A percentile compares a stretch with the other conserved stretches of the same genome.
Conservation (phyloP, 2,329 filamentous ascomycete genomes). For the Fusarium oxysporum region DNA sequence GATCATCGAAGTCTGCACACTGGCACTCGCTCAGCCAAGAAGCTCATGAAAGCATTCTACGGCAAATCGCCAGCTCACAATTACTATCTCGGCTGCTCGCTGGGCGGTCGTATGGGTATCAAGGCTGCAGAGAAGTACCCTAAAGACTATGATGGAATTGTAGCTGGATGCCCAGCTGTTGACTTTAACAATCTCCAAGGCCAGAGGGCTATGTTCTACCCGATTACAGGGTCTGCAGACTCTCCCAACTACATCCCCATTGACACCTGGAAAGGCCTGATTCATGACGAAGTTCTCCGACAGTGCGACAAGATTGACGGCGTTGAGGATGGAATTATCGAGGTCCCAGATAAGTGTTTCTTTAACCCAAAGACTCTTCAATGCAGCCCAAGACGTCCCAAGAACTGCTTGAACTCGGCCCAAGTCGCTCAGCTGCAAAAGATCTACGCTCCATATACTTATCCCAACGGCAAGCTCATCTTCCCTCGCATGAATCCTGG, state of each 20-base stretch:
- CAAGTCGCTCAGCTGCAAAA: conserved; percentile 10
- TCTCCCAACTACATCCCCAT: conserved; percentile 6
- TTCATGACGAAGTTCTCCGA: conserved; percentile 57
- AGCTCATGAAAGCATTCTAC: conserved; percentile 56
- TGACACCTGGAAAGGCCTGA: conserved; percentile 33
- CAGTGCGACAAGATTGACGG: conserved; percentile 66
- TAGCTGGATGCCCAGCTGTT: conserved; percentile 60
- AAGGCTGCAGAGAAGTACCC: conserved; percentile 65
- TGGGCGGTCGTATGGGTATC: conserved; percentile 69
- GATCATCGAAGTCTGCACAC: neutral
- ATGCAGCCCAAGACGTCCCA: conserved; percentile 42
- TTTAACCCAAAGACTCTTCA: conserved; percentile 56
- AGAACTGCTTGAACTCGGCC: neutral
- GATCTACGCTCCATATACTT: conserved; percentile 23
- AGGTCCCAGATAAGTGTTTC: conserved; percentile 58
- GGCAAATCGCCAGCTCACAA: conserved; percentile 52
- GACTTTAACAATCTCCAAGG: conserved; percentile 56
- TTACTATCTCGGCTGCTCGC: conserved; percentile 70
- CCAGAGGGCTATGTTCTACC: conserved; percentile 25
- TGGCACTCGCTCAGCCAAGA: neutral
- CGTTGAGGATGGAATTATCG: conserved; percentile 61
- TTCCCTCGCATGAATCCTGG: conserved; percentile 32
- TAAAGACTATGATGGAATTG: conserved; percentile 65
- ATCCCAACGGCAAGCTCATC: conserved; percentile 15
- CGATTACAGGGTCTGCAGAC: neutral